A percentile compares a stretch with the other conserved stretches of the same genome.
These are phyloP conservation scores for Cyathus striatus DNA, from an alignment of 768 basidiomycete genomes.

Conservation along the genomic window DNA sequence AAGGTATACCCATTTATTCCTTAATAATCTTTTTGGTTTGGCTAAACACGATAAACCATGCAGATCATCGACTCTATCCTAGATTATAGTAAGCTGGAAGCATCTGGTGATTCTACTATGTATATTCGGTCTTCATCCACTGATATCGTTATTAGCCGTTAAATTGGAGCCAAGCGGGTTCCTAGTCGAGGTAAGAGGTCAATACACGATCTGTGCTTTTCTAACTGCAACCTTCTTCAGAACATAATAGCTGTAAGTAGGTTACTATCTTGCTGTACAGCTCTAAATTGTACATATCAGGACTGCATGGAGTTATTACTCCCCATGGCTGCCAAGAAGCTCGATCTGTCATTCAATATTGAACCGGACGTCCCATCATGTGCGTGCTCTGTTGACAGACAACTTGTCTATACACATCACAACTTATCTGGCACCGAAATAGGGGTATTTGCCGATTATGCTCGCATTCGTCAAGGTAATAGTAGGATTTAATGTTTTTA, in stretches of 20 bases:
- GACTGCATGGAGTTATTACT: slow-evolving; percentile 76
- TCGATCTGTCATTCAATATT: slow-evolving; percentile 71
- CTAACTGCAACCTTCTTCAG: slow-evolving; percentile 17
- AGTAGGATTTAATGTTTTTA: slow-evolving; percentile 2
- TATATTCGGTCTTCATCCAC: neutral
- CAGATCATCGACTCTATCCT: slow-evolving; percentile 78
- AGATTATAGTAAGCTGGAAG: slow-evolving; percentile 78
- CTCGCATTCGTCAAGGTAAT: slow-evolving; percentile 69
- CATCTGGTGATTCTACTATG: slow-evolving; percentile 41
- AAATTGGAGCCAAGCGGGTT: slow-evolving; percentile 68
- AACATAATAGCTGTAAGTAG: slow-evolving; percentile 59
- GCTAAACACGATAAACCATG: too few species aligned
- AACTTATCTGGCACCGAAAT: slow-evolving; percentile 1
- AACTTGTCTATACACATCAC: neutral
- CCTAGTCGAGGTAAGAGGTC: slow-evolving; percentile 47
- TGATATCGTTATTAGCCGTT: slow-evolving; percentile 37
- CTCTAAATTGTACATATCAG: slow-evolving; percentile 21
- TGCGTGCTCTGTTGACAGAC: slow-evolving; percentile 21
- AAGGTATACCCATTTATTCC: slow-evolving; percentile 35
- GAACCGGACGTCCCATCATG: slow-evolving; percentile 61
- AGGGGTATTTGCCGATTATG: slow-evolving; percentile 74
- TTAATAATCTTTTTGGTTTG: too few species aligned
- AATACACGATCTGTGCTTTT: neutral
- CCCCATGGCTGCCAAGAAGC: slow-evolving; percentile 70
- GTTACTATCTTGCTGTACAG: neutral